Conservation (phyloP, 83 land plant species). For the Diphasiastrum complanatum region DNA sequence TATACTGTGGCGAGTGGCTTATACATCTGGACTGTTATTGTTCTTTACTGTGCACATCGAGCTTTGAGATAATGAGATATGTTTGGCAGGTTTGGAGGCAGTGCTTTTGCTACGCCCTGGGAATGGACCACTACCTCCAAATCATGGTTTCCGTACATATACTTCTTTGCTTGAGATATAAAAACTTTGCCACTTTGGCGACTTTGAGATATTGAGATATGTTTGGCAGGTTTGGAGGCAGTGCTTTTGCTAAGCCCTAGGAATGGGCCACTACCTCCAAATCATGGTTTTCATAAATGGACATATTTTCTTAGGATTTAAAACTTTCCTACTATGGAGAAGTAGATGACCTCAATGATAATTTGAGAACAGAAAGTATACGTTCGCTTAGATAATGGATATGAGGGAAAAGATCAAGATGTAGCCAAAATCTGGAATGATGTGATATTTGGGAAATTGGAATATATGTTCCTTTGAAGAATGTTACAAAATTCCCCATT, state of each 20-base stretch:
- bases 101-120: constrained; percentile 76
- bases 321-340: background rate
- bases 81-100: constrained; percentile 61
- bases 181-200: background rate
- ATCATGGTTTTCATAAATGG: constrained; percentile 72
- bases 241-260: constrained; percentile 75
- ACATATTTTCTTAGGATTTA: constrained; percentile 65
- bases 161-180: constrained; percentile 67
- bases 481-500: too few species aligned
- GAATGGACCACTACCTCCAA: constrained; percentile 80
- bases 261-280: constrained; percentile 80
- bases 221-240: constrained; percentile 61
- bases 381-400: too few species aligned
- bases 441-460: too few species aligned
- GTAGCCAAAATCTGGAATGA: too few species aligned
- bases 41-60: background rate
- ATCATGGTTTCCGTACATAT: constrained; percentile 73
- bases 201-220: background rate
- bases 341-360: too few species aligned
- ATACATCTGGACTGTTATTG: background rate
- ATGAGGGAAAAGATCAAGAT: too few species aligned
- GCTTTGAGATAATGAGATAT: background rate
- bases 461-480: too few species aligned
- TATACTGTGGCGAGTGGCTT: too few species aligned
- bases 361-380: too few species aligned